Percentiles rank a stretch among this genome's conserved stretches.
These are phyloP conservation scores for Talaromyces albobiverticillius DNA, from an alignment of 2,329 filamentous ascomycete species.

Conservation along the genomic window DNA sequence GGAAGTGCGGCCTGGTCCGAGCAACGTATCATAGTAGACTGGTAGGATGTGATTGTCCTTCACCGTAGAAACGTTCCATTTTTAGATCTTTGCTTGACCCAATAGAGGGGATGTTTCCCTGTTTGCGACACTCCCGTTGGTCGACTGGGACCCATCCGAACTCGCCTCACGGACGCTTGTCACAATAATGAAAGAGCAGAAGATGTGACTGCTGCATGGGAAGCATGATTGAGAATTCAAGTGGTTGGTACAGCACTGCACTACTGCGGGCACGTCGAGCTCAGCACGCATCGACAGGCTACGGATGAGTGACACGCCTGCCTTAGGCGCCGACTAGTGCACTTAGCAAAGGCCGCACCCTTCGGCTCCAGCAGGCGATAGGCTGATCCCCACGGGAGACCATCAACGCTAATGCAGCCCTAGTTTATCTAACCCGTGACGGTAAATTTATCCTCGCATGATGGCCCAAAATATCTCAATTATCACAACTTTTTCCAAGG, in stretches of 20 bases:
- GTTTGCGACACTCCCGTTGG: neutral
- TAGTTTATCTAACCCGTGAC: neutral
- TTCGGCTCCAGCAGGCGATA: neutral
- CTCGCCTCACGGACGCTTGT: neutral
- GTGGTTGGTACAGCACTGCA: neutral
- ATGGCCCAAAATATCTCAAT: too few species aligned
- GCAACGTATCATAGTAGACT: neutral
- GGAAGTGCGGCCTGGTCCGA: neutral
- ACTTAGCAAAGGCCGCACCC: neutral
- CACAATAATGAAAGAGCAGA: neutral
- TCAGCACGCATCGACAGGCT: slow-evolving; percentile 12
- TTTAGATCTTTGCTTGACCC: neutral
- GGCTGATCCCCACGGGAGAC: neutral
- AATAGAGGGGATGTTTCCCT: neutral
- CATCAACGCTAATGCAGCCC: neutral
- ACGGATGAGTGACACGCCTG: neutral
- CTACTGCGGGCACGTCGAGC: slow-evolving; percentile 6
- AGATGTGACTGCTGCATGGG: neutral
- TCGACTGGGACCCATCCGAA: neutral
- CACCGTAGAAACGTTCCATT: neutral
- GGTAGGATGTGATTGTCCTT: slow-evolving; percentile 3
- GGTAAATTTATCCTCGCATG: neutral
- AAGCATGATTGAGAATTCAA: neutral
- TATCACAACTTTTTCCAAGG: too few species aligned
- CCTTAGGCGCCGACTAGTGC: slow-evolving; percentile 1